phyloP scores from a whole-genome alignment of 139 green algal species.

The Volvox africanus region DNA sequence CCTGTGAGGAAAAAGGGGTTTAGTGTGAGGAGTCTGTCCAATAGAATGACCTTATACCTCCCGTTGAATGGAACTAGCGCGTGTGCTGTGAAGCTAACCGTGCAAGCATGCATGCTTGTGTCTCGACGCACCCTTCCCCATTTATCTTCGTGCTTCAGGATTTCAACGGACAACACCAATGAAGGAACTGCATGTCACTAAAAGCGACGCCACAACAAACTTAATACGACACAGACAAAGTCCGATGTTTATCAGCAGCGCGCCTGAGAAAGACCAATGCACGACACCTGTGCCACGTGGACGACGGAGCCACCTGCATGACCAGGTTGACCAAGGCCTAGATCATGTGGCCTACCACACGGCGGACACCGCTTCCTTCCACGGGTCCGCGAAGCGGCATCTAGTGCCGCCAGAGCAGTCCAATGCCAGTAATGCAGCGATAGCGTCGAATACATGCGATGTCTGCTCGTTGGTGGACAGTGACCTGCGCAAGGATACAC shows the following conservation, averaged over 20 bases:
- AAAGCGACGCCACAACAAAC: neutral
- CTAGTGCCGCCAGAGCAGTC: neutral
- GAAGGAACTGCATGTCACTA: neutral
- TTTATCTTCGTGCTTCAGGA: neutral
- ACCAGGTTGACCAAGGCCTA: neutral
- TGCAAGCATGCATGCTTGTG: too few relatives aligned
- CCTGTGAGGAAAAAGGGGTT: too few relatives aligned
- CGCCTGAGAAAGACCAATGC: neutral
- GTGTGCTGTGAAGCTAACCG: too few relatives aligned
- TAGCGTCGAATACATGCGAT: neutral
- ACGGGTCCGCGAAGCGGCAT: neutral
- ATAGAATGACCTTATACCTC: too few relatives aligned
- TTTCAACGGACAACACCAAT: neutral
- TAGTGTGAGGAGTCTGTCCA: too few relatives aligned
- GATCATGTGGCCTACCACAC: neutral
- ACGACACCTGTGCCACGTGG: neutral
- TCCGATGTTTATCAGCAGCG: neutral
- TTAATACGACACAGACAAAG: neutral
- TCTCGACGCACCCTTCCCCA: too few relatives aligned
- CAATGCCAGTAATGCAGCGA: neutral
- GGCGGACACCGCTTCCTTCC: neutral
- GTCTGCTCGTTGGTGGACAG: neutral
- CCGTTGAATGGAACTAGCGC: too few relatives aligned
- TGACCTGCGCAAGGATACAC: neutral
- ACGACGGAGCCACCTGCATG: neutral